Evolutionary conservation across 352 stramenopile species (phyloP).

Genomic region (Phytophthora vignae): DNA sequence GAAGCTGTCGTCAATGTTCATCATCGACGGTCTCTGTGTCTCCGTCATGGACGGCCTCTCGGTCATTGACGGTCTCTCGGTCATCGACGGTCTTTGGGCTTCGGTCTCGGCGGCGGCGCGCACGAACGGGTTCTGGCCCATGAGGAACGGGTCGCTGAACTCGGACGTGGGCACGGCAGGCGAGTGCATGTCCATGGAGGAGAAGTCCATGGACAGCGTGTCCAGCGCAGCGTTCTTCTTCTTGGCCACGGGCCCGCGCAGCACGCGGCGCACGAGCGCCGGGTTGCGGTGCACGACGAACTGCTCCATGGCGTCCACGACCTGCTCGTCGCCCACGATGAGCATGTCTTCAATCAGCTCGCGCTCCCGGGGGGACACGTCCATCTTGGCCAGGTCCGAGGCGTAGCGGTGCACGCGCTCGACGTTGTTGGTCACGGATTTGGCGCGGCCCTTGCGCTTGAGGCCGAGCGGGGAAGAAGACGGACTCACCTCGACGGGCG

Average conservation of each 20-base stretch:
- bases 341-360: slow-evolving; percentile 77
- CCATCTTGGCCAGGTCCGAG: slow-evolving; percentile 70
- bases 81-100: too few species aligned
- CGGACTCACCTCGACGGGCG: slow-evolving; percentile 30
- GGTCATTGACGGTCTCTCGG: too few species aligned
- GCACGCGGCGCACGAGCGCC: slow-evolving; percentile 53
- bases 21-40: slow-evolving; percentile 27
- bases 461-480: slow-evolving; percentile 59
- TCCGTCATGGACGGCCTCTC: not conserved
- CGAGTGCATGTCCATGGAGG: slow-evolving; percentile 58
- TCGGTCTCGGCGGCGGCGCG: slow-evolving; percentile 26
- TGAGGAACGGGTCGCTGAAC: slow-evolving; percentile 56
- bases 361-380: slow-evolving; percentile 68
- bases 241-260: slow-evolving; percentile 50
- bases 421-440: slow-evolving; percentile 74
- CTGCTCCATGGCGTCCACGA: slow-evolving; percentile 84
- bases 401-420: slow-evolving; percentile 77
- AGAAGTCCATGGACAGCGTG: slow-evolving; percentile 62
- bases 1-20: slow-evolving; percentile 30
- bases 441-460: slow-evolving; percentile 76
- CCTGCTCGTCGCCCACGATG: slow-evolving; percentile 74
- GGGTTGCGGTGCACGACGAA: slow-evolving; percentile 69
- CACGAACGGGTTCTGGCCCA: slow-evolving; percentile 57
- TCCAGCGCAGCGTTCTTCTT: slow-evolving; percentile 51
- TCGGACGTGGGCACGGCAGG: slow-evolving; percentile 34